These are phyloP conservation scores for Murraya koenigii DNA, from an alignment of 345 rosid species.

Conservation along the genomic window DNA sequence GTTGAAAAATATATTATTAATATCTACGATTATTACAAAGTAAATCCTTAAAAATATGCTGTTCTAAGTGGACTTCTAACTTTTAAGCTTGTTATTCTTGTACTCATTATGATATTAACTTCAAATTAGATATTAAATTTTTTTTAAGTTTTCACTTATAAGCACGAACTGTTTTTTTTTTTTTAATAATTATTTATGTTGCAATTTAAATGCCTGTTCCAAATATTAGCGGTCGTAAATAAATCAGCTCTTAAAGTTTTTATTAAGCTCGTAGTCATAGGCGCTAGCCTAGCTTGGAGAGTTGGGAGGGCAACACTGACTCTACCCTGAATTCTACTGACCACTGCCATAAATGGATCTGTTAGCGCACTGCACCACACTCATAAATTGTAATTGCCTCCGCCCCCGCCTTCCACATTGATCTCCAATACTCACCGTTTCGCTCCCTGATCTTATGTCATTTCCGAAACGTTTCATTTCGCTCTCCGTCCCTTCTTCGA, in stretches of 20 bases:
- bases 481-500: constrained; percentile 7
- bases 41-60: no score
- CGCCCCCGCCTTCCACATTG: background rate
- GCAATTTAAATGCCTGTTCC: no score
- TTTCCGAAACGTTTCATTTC: constrained; percentile 27
- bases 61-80: no score
- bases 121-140: no score
- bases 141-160: no score
- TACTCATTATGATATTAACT: no score
- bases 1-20: no score
- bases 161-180: no score
- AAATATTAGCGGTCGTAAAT: no score
- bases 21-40: no score
- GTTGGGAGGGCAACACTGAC: constrained; percentile 33
- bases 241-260: background rate
- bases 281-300: constrained; percentile 9
- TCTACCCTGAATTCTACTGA: constrained; percentile 44
- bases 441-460: constrained; percentile 36
- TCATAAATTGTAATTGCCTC: constrained; percentile 28
- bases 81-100: no score
- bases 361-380: constrained; percentile 34
- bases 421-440: background rate
- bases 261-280: background rate
- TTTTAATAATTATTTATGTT: no score
- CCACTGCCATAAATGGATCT: constrained; percentile 58